Evolutionary conservation across 2,329 filamentous ascomycete species (phyloP), one percentile per base, ranked within the genome.

Genomic region (Cadophora luteo-olivacea): DNA sequence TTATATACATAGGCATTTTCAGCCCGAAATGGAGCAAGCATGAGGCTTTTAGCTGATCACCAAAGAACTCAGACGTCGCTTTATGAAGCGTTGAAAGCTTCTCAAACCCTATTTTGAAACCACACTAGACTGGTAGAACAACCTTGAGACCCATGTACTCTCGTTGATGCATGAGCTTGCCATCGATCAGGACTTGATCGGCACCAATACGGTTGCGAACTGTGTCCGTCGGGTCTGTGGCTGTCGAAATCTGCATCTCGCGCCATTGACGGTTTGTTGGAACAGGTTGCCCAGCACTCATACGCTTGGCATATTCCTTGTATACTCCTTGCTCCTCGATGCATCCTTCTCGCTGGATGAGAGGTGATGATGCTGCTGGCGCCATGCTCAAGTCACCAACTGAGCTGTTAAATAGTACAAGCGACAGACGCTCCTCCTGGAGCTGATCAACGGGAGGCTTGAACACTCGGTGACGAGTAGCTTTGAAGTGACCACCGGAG

Each of bases 111-210:
- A 2, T 7, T 38, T 8, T 4, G 14, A 14, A 49, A 2, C 25
- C 8, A n/a, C n/a, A 29, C 69, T 71, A 83, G 25, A 83, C 81
- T 4, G 82, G 81, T 54, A 83, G 71, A 5, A 83, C 75, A 41
- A 83, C 81, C 72, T 81, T 82, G 52, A 83, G 79, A 25, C 82
- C 82, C 81, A 83, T 82, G 63, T 82, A 83, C 66, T 83, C 81
- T 54, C 81, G 73, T 68, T 83, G 81, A 36, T 82, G 80, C 81
- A 83, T 82, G 11, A 83, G 70, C 73, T 82, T 83, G 51, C 82
- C 81, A 69, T 82, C 76, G 65, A 83, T 78, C 1, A 83, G 67
- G 0, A 81, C 78, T 64, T 83, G 81, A 64, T 83, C 76, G 22
- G 78, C 81, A 57, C 81, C 81, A 45, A 83, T 69, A 9, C 80